A percentile compares a stretch with the other conserved stretches of the same genome.
phyloP scores from a whole-genome alignment of 2,329 filamentous ascomycete genomes.

The Pseudonectria foliicola region DNA sequence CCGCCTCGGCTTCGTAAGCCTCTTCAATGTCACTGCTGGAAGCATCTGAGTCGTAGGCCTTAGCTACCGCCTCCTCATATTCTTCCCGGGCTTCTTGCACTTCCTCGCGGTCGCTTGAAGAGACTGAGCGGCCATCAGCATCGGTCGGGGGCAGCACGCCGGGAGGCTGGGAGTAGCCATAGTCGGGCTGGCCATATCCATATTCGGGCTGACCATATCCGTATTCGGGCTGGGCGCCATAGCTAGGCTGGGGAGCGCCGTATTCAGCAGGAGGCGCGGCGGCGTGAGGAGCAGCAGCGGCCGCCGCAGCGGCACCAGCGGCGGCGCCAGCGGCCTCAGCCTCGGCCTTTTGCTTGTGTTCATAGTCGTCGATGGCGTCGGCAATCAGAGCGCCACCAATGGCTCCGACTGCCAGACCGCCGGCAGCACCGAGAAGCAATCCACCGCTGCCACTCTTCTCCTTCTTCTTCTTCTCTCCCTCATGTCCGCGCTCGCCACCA shows the following conservation, averaged over 20 bases:
- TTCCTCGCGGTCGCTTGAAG: conserved; percentile 35
- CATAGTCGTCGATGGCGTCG: conserved; percentile 37
- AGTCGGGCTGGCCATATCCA: conserved; percentile 1
- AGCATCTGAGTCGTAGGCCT: conserved; percentile 33
- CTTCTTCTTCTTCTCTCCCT: conserved; percentile 21
- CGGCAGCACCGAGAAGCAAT: conserved; percentile 51
- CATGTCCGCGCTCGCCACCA: conserved; percentile 10
- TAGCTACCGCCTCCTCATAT: conserved; percentile 36
- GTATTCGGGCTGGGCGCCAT: conserved; percentile 4
- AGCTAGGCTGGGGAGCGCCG: conserved; percentile 11
- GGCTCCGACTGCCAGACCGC: conserved; percentile 50
- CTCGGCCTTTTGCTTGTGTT: conserved; percentile 12
- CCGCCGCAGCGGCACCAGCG: conserved; percentile 6
- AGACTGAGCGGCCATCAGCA: conserved; percentile 34
- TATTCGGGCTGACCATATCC: conserved; percentile 1
- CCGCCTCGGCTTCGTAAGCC: conserved; percentile 45
- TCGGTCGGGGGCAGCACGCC: conserved; percentile 31
- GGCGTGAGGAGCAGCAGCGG: not conserved
- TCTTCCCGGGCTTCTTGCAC: conserved; percentile 35
- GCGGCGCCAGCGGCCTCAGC: conserved; percentile 5
- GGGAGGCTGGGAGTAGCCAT: conserved; percentile 19
- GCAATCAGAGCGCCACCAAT: conserved; percentile 52
- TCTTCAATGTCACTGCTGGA: conserved; percentile 47
- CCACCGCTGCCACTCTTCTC: conserved; percentile 42
- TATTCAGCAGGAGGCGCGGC: conserved; percentile 9